Conservation (phyloP, 1,139 yeast species). For the Protomyces arabidopsidicola region DNA sequence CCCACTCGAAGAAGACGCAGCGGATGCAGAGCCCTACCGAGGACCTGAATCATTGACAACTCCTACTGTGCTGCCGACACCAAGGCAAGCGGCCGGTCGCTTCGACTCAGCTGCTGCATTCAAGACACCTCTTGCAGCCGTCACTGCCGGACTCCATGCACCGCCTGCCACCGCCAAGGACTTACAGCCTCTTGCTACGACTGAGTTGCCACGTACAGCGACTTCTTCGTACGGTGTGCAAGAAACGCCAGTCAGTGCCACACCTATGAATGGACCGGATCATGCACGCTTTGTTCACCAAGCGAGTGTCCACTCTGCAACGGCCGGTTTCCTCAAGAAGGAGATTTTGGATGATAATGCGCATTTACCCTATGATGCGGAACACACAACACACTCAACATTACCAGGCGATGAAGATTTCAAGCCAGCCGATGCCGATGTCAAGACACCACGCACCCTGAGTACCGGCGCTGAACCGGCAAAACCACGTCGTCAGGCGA, state of each 20-base stretch:
- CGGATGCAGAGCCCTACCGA: slow-evolving; percentile 14
- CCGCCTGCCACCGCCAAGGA: neutral
- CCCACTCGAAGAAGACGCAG: slow-evolving; percentile 7
- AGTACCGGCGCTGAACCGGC: neutral
- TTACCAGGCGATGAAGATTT: slow-evolving; percentile 17
- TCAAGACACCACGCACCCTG: slow-evolving; percentile 2
- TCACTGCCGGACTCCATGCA: slow-evolving; percentile 11
- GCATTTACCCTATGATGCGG: slow-evolving; percentile 10
- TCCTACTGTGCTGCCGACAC: neutral
- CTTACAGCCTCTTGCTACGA: neutral
- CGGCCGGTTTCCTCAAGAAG: slow-evolving; percentile 11
- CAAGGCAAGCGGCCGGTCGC: slow-evolving; percentile 22
- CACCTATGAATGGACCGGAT: slow-evolving; percentile 9
- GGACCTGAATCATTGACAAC: slow-evolving; percentile 9
- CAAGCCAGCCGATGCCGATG: slow-evolving; percentile 15
- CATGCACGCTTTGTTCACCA: slow-evolving; percentile 12
- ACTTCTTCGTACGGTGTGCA: slow-evolving; percentile 17
- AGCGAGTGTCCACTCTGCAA: slow-evolving; percentile 12
- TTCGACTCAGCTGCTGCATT: slow-evolving; percentile 9
- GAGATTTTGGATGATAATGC: slow-evolving; percentile 24
- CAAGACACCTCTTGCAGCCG: slow-evolving; percentile 13
- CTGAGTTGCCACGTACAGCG: slow-evolving; percentile 10
- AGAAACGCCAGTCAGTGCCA: neutral
- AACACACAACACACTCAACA: slow-evolving; percentile 18
- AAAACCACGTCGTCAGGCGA: slow-evolving; percentile 15